Conservation (phyloP, 2,329 filamentous ascomycete species). For the Cladorrhinum sp. region DNA sequence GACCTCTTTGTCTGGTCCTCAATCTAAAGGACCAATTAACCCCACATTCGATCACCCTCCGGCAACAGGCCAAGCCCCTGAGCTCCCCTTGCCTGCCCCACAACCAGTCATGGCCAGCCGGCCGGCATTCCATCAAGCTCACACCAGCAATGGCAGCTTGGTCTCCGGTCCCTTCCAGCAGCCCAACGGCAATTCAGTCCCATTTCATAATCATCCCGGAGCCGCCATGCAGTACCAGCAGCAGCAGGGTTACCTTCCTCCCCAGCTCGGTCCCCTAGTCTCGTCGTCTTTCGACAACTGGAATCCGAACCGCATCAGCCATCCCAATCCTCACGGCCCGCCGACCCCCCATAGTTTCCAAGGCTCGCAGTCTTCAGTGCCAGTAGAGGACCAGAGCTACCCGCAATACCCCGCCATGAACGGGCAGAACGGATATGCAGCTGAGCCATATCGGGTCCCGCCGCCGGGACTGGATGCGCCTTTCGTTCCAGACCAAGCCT, state of each 20-base stretch:
- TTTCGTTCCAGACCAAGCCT: constrained; percentile 14
- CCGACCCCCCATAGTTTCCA: constrained; percentile 61
- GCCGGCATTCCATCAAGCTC: constrained; percentile 46
- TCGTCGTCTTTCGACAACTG: constrained; percentile 34
- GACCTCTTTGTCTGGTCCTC: constrained; percentile 16
- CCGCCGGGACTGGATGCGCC: background rate
- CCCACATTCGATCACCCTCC: constrained; percentile 11
- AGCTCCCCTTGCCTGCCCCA: constrained; percentile 15
- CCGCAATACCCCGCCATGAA: constrained; percentile 33
- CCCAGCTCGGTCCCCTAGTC: constrained; percentile 16
- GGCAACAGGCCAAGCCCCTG: constrained; percentile 8
- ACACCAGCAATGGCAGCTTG: constrained; percentile 53
- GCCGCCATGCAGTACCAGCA: background rate
- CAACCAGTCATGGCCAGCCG: constrained; percentile 32
- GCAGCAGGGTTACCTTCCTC: background rate
- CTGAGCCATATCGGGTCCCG: constrained; percentile 15
- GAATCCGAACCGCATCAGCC: constrained; percentile 37
- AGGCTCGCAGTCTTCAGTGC: constrained; percentile 56
- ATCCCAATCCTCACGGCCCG: constrained; percentile 46
- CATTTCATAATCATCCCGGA: background rate
- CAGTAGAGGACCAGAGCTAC: constrained; percentile 38
- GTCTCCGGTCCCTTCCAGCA: constrained; percentile 54
- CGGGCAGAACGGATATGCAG: constrained; percentile 18
- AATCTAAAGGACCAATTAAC: constrained; percentile 11
- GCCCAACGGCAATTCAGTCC: constrained; percentile 41